Conservation (phyloP, 169 alveolate species). For the Cyclospora cayetanensis region DNA sequence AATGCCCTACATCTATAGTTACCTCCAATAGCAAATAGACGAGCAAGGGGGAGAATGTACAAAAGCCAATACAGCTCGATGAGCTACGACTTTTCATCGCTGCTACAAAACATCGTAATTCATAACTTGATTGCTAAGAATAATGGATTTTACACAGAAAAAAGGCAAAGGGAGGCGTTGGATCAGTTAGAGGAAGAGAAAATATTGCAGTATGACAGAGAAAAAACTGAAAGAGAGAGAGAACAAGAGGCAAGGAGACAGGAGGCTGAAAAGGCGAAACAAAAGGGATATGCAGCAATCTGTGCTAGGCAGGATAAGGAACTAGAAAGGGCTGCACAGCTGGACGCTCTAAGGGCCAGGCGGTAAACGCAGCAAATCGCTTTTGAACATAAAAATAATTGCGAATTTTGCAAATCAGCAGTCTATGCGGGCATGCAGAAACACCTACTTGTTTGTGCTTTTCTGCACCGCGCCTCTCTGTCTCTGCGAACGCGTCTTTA, state of each 20-base stretch:
- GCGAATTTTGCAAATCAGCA: not conserved
- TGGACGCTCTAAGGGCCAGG: constrained; percentile 85
- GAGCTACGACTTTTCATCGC: too few relatives aligned
- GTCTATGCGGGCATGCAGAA: not conserved
- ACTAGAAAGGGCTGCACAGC: constrained; percentile 83
- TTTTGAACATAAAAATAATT: not conserved
- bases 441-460: too few relatives aligned
- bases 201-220: constrained; percentile 82
- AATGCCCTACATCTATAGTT: too few relatives aligned
- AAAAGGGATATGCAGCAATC: constrained; percentile 82
- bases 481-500: not conserved
- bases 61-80: too few relatives aligned
- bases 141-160: constrained; percentile 70
- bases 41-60: too few relatives aligned
- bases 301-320: constrained; percentile 85
- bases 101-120: too few relatives aligned
- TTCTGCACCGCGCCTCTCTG: not conserved
- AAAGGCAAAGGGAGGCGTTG: constrained; percentile 77
- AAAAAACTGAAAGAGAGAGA: constrained; percentile 75
- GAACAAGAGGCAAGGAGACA: constrained; percentile 62
- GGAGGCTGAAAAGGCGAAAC: constrained; percentile 83
- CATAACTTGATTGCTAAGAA: too few relatives aligned
- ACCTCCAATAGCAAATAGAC: too few relatives aligned
- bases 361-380: constrained; percentile 36
- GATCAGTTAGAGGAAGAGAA: constrained; percentile 79